These are phyloP conservation scores for Ganoderma leucocontextum DNA, from an alignment of 1,284 basidiomycete species.

Conservation along the genomic window DNA sequence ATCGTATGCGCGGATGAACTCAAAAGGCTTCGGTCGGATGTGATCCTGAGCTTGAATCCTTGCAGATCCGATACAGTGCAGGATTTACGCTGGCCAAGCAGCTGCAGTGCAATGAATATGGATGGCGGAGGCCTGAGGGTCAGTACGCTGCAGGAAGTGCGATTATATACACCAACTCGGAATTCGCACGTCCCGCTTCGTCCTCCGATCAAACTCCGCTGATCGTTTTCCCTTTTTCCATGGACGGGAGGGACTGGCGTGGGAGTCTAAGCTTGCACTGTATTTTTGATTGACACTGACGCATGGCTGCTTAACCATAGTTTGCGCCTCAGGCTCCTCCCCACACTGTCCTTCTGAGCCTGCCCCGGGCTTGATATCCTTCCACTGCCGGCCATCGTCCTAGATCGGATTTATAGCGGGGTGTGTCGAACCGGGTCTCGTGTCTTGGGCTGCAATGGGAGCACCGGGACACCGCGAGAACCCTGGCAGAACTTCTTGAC, in stretches of 20 bases:
- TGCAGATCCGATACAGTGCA: not conserved
- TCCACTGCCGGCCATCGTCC: not conserved
- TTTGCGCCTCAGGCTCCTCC: not conserved
- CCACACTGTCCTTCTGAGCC: not conserved
- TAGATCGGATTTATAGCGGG: not conserved
- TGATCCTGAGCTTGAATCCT: not conserved
- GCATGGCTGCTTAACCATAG: not conserved
- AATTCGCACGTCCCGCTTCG: not conserved
- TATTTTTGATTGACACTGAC: not conserved
- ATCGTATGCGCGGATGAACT: not conserved
- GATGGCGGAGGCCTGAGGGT: no score
- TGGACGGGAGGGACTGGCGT: conserved; percentile 2
- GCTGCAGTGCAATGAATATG: no score
- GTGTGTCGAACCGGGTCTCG: not conserved
- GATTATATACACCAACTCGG: not conserved
- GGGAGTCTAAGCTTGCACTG: conserved; percentile 2
- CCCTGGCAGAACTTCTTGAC: not conserved
- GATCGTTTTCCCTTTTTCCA: not conserved
- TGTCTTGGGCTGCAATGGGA: not conserved
- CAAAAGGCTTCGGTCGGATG: not conserved
- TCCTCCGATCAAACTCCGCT: not conserved
- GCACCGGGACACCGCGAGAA: not conserved
- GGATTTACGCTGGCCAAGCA: not conserved
- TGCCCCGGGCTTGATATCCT: no score
- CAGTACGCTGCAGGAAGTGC: no score